Evolutionary conservation across 2,329 filamentous ascomycete species (phyloP), one percentile per base, ranked within the genome.

Genomic region (Fusarium sp.): DNA sequence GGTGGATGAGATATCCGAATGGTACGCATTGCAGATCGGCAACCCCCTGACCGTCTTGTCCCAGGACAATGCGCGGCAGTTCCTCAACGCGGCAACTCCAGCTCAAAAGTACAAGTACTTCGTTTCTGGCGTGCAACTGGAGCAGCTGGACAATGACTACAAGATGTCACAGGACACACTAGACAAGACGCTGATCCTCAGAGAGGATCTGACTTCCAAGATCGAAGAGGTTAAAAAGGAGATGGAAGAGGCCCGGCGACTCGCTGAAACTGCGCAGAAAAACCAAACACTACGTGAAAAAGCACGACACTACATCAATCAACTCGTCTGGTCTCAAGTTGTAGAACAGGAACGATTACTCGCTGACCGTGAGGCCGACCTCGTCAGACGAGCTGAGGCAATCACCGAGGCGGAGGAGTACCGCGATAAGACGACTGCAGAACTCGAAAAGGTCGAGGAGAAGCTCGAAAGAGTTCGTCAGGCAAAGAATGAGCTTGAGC

Each of bases 11-110:
- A 95, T 99, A 48, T 91, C 94, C 42, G 96, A 99, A 78, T 97
- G 93, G 77, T 98, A 94, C 77, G 93, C 92, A 42, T 84, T 99
- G 42, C 95, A 98, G 78, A 94, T 99, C 59, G 95, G 98, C 76
- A 99, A 99, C 73, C 96, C 96, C 1, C 91, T 99, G 83, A 98
- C 97, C 63, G 92, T 98, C 8, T 85, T 99, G 18, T 97, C 95
- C 1, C 96, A 99, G 79, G 96, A 99, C 77, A 94, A 95, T 79
- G 96, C 96, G 13, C 90, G 96, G 13, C 92, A 97, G 61, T 99
- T 99, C 74, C 86, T 99, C 43, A 97, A 95, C 75, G 88, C 91
- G 36, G 95, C 96, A 14, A 92, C 90, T 4, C 88, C 94, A 1
- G 83, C 88, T 5, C 90, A 95, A 63, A 99, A 99, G 78, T 99